Base-by-base conservation (phyloP, 495 filamentous ascomycete genomes). In the Penicillium daleae region DNA sequence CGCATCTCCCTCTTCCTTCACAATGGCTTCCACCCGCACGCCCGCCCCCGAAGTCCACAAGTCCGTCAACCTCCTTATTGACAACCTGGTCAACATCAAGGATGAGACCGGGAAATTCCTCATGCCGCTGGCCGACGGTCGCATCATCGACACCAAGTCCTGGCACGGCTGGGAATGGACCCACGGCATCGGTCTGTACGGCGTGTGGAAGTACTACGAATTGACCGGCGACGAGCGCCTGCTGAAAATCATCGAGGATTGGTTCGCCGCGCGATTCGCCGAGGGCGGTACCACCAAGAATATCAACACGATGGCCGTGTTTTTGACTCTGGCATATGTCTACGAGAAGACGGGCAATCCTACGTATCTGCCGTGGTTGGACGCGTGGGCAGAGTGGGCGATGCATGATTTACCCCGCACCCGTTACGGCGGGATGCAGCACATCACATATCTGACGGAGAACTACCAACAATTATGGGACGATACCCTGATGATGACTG, bases 131-230 rank as follows among this genome's bases (percentile, higher is more conserved):
- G 71, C 79, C 8, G 89, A 91, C 62, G 89, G 89, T 35, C 85
- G 89, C 27, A 76, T 91, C 33, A 91, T 92, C 62, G 89, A 92
- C 69, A 92, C 89, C 19, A 92, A 92, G 73, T 89, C 87, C 42
- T 92, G 89, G 89, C 73, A 84, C 42, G 87, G 85, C 63, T 92
- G 89, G 89, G 89, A 92, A 78, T 92, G 89, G 89, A 92, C 89
- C 4, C 89, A 92, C 71, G 89, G 89, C 7, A 85, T 92, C 60
- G 89, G 89, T 0, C 81, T 92, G 6, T 91, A 91, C 69, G 88
- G 89, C n/a, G 82, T 92, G 50, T 92, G 86, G 85, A 85, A 90
- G 56, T 91, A 91, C 79, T 86, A 90, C 77, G 81, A 84, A 49
- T 69, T 91, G 35, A 90, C 87, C 0, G 84, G 82, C 22, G 81